phyloP scores from a whole-genome alignment of 495 filamentous ascomycete species.

The Xylaria sp. region DNA sequence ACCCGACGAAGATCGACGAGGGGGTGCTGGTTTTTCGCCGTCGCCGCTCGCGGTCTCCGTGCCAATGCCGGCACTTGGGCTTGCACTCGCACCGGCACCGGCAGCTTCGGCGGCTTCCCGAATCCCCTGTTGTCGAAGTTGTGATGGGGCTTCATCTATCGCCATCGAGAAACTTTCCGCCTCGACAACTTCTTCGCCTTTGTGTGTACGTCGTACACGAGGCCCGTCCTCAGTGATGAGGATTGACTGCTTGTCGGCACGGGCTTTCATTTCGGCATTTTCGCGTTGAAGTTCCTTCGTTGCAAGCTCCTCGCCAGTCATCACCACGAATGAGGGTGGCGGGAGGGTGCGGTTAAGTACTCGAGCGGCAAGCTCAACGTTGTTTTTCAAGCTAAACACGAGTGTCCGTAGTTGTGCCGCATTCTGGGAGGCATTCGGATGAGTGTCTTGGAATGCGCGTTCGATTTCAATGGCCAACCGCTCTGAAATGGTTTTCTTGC shows the following conservation, averaged over 20 bases:
- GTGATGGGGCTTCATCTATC: conserved; percentile 48
- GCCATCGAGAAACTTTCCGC: conserved; percentile 55
- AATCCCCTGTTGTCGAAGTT: conserved; percentile 47
- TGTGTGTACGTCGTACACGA: conserved; percentile 88
- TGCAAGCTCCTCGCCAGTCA: conserved; percentile 88
- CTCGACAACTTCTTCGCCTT: conserved; percentile 90
- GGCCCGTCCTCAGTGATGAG: conserved; percentile 84
- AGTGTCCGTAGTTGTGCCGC: conserved; percentile 61
- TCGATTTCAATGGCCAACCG: conserved; percentile 73
- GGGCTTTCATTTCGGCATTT: conserved; percentile 71
- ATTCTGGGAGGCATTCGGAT: conserved; percentile 51
- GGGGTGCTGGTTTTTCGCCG: conserved; percentile 30
- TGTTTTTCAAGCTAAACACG: conserved; percentile 83
- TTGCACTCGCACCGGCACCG: conserved; percentile 1
- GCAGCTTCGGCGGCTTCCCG: conserved; percentile 42
- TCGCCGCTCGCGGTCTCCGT: conserved; percentile 41
- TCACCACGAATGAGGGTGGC: conserved; percentile 75
- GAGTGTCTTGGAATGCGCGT: conserved; percentile 57
- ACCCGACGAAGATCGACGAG: conserved; percentile 38
- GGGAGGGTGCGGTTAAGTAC: conserved; percentile 74
- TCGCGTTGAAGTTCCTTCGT: conserved; percentile 86
- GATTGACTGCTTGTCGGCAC: conserved; percentile 84
- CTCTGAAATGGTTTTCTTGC: conserved; percentile 48
- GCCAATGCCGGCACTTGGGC: conserved; percentile 1
- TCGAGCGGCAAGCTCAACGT: conserved; percentile 76